Evolutionary conservation across 2,329 filamentous ascomycete species (phyloP), one percentile per base, ranked within the genome.

Genomic region (Fusarium tricinctum): DNA sequence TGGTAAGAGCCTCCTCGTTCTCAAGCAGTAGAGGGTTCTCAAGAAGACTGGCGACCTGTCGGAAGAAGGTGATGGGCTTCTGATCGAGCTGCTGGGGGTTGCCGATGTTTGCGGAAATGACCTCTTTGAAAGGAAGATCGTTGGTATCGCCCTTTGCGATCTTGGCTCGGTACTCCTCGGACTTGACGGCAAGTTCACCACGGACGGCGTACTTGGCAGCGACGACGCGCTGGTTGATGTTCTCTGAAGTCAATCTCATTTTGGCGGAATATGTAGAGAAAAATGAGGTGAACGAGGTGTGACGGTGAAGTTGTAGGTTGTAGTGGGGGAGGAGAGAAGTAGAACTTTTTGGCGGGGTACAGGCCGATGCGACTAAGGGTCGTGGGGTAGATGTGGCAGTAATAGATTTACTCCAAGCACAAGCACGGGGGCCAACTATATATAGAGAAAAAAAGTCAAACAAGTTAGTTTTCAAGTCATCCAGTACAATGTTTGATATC

Each of bases 1-100:
- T 87, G 76, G 90, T 82, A 68, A 98, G 83, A n/a, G 91, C 90
- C 70, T 95, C 88, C 78, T 93, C 89, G 74, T 97, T 90, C 76
- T 97, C 87, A 63, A 99, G 85, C 33, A 99, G 85, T 58, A 85
- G 79, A 1, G 96, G 96, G 84, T 98, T 94, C 85, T 99, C 96
- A 61, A 98, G 82, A 66, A 99, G 81, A 81, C 93, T 97, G 75
- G 96, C 87, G 28, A 99, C 96, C 83, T 99, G 95, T 73, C 96
- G 91, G 89, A 99, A 97, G 86, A 97, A 99, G 73, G 96, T 99
- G 76, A 99, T 95, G 76, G 96, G 96, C 86, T 98, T 97, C 86
- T 99, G 96, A 82, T 97, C 96, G 68, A 99, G 89, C 83, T 99
- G 96, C 82, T 99, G 96, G 6, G 96, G 96, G 84, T 99, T 99